Percentiles rank a stretch among this genome's conserved stretches.
Evolutionary conservation across 805 yeast species (phyloP).

Genomic region (Zygosaccharomyces gambellarensis): DNA sequence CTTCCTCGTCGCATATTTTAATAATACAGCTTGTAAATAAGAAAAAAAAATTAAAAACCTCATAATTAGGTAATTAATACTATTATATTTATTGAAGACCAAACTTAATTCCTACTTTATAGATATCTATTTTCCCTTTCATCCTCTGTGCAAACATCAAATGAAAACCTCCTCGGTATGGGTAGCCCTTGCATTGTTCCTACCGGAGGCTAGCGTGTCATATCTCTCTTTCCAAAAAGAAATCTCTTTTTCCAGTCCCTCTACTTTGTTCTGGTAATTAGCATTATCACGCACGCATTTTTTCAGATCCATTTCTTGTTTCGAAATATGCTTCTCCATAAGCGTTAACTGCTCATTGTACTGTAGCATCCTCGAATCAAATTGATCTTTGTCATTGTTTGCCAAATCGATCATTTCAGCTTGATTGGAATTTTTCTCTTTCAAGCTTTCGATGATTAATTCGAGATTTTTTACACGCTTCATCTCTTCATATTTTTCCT

Average conservation of each 20-base stretch:
- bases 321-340: constrained; percentile 43
- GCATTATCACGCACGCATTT: constrained; percentile 53
- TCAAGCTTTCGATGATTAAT: constrained; percentile 50
- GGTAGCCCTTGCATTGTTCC: constrained; percentile 4
- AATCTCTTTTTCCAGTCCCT: constrained; percentile 52
- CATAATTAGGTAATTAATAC: not conserved
- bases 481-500: constrained; percentile 46
- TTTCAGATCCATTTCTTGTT: constrained; percentile 40
- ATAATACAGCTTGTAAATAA: not conserved
- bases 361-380: constrained; percentile 47
- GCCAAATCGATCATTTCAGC: constrained; percentile 46
- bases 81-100: not conserved
- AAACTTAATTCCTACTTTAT: not conserved
- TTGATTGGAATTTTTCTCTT: constrained; percentile 49
- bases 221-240: constrained; percentile 48
- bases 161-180: constrained; percentile 11
- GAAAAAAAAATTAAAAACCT: not conserved
- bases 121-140: not conserved
- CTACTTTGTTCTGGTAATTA: constrained; percentile 49
- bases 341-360: constrained; percentile 41
- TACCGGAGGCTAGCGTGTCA: constrained; percentile 18
- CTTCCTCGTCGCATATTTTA: not conserved
- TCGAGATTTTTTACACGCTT: constrained; percentile 48
- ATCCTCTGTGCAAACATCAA: not conserved
- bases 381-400: constrained; percentile 54